A percentile compares a stretch with the other conserved stretches of the same genome.
These are phyloP conservation scores for Rhexocercosporidium sp. DNA, from an alignment of 2,329 filamentous ascomycete species.

Conservation along the genomic window DNA sequence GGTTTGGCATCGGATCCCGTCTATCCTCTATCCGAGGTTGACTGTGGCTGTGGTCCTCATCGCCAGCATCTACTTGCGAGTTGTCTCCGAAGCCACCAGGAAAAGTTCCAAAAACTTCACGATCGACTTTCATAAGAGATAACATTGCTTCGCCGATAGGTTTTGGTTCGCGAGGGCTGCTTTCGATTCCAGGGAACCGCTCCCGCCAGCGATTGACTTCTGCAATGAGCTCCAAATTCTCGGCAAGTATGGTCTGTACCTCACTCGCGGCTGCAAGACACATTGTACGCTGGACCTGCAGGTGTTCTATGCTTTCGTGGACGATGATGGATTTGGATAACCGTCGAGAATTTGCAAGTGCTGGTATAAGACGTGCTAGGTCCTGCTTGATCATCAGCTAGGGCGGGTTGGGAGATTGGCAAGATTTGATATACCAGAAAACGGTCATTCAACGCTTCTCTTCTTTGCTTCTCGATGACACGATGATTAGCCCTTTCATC, in stretches of 20 bases:
- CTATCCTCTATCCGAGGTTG: neutral
- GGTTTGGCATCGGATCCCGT: neutral
- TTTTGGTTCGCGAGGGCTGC: neutral
- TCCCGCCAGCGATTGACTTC: conserved; percentile 18
- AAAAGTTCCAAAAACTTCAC: conserved; percentile 17
- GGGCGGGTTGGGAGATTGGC: neutral
- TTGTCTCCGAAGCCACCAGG: conserved; percentile 19
- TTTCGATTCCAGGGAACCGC: neutral
- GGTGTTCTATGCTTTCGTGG: conserved; percentile 12
- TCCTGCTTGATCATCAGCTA: conserved; percentile 5
- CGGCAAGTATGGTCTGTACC: conserved; percentile 5
- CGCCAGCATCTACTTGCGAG: neutral
- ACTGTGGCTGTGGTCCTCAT: neutral
- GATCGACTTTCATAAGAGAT: conserved; percentile 7
- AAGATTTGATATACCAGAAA: conserved; percentile 2
- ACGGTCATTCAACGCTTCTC: conserved; percentile 10
- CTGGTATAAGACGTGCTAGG: conserved; percentile 16
- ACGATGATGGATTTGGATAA: conserved; percentile 18
- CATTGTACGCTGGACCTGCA: conserved; percentile 13
- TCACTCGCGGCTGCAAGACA: conserved; percentile 16
- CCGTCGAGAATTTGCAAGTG: conserved; percentile 5
- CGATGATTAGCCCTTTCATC: conserved; percentile 15
- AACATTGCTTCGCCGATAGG: conserved; percentile 5
- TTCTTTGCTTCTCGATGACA: conserved; percentile 19
- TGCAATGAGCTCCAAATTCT: conserved; percentile 17